Percentiles rank a stretch among this genome's conserved stretches.
Conservation (phyloP, 2,329 filamentous ascomycete species). For the Botrytis porri region DNA sequence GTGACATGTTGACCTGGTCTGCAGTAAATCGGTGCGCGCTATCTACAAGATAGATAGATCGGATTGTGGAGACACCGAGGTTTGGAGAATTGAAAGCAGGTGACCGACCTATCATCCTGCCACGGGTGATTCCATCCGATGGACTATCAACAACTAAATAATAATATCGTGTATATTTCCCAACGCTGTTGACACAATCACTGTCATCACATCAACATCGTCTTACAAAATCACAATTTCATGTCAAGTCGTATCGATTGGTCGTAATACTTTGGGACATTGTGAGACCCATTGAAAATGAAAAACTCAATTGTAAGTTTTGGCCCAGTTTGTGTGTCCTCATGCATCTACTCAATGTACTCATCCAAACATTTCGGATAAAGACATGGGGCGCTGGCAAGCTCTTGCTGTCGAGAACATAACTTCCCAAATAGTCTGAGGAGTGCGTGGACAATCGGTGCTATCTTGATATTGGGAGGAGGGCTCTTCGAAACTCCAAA, state of each 20-base stretch:
- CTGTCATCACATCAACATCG: neutral
- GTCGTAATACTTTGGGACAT: neutral
- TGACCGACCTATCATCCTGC: neutral
- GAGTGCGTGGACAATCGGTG: neutral
- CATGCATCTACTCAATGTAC: neutral
- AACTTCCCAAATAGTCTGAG: neutral
- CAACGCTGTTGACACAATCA: neutral
- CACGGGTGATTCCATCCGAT: neutral
- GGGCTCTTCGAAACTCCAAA: neutral
- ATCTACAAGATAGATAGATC: neutral
- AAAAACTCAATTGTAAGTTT: neutral
- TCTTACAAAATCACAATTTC: neutral
- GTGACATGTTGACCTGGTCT: neutral
- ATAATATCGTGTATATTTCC: no score
- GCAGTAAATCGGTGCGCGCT: neutral
- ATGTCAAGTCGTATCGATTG: neutral
- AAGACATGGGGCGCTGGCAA: neutral
- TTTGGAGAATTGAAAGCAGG: neutral
- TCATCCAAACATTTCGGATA: neutral
- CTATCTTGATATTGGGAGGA: neutral
- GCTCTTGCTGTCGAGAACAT: neutral
- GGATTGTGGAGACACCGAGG: neutral
- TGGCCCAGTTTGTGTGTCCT: neutral
- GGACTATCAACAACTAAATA: neutral
- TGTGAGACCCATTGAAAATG: slow-evolving; percentile 1